Conservation (phyloP, 257 asterid species). For the Solanum rostratum region DNA sequence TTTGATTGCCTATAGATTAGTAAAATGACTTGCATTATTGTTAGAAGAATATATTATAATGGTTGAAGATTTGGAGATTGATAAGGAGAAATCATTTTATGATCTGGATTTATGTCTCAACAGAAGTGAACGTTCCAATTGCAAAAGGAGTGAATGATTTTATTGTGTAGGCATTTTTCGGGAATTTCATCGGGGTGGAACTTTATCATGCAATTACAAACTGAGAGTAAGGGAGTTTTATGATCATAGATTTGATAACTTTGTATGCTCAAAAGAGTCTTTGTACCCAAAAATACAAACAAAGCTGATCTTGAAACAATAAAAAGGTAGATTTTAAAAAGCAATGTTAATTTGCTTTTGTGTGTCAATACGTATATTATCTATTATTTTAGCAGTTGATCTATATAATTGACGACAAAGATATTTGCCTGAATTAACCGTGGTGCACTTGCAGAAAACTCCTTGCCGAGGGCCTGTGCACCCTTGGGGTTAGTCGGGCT, state of each 20-base stretch:
- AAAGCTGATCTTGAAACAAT: not conserved
- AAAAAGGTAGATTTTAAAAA: not conserved
- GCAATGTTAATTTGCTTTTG: not conserved
- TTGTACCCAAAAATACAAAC: not conserved
- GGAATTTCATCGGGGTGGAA: not conserved
- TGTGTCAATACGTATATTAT: not conserved
- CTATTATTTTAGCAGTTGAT: not conserved
- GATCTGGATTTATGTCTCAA: not conserved
- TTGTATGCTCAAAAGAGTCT: not conserved
- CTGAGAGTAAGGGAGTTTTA: not conserved
- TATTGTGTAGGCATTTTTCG: not conserved
- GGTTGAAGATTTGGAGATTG: not conserved
- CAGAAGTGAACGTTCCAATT: not conserved
- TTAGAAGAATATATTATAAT: not conserved
- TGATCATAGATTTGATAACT: not conserved
- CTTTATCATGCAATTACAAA: not conserved
- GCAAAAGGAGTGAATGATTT: not conserved
- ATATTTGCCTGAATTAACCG: no score
- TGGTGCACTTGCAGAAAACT: no score
- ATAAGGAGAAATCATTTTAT: not conserved
- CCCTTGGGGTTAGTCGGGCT: no score
- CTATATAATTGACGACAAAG: not conserved
- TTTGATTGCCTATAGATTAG: not conserved
- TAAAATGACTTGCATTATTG: not conserved
- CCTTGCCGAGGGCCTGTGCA: no score